These are phyloP conservation scores for Microstegium vimineum DNA, from an alignment of 176 grass and related monocot species.

Conservation along the genomic window DNA sequence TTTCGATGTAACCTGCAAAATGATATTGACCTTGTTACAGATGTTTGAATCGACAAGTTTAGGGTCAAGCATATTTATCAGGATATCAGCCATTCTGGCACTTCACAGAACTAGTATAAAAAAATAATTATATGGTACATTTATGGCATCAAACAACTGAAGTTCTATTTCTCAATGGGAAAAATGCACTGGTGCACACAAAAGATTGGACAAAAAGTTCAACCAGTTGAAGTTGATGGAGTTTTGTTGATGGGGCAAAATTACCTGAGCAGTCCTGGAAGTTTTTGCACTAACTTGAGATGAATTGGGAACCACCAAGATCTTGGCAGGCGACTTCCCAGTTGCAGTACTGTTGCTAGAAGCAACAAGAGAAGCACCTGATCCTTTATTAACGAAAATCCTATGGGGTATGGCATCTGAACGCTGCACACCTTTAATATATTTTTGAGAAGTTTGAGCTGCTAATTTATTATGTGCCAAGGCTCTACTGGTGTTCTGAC, in stretches of 20 bases:
- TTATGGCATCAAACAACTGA: neutral
- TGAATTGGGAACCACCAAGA: slow-evolving; percentile 10
- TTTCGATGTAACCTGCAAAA: slow-evolving; percentile 33
- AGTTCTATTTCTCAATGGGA: neutral
- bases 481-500: slow-evolving; percentile 10
- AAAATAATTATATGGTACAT: neutral
- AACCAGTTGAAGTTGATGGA: neutral
- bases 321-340: slow-evolving; percentile 14
- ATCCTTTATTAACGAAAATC: slow-evolving; percentile 8
- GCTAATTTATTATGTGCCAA: slow-evolving; percentile 23
- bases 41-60: too few species aligned
- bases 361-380: slow-evolving; percentile 20
- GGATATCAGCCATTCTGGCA: neutral
- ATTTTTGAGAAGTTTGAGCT: slow-evolving; percentile 14
- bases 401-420: neutral
- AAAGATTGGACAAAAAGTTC: neutral
- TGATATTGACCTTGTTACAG: slow-evolving; percentile 13
- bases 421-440: neutral
- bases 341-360: neutral
- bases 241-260: neutral
- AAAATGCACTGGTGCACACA: neutral
- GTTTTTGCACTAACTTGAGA: slow-evolving; percentile 30
- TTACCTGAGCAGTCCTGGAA: slow-evolving; percentile 27
- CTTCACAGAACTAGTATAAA: neutral
- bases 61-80: too few species aligned